phyloP scores from a whole-genome alignment of 805 yeast genomes.

The Ogataea salicorniae region DNA sequence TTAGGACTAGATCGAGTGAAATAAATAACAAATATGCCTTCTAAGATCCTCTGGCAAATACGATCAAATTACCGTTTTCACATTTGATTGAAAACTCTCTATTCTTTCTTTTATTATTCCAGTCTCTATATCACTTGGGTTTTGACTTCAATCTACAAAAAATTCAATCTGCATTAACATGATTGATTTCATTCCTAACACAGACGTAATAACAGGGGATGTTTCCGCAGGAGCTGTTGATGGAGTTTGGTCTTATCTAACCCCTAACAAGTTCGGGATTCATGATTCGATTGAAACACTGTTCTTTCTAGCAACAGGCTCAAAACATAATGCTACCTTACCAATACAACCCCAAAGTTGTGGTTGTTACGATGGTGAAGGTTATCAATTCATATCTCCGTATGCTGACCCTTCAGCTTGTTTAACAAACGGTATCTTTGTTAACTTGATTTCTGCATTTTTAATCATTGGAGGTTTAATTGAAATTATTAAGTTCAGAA shows the following conservation, averaged over 20 bases:
- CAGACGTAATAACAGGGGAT: constrained; percentile 6
- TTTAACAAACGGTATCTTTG: constrained; percentile 40
- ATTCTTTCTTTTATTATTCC: neutral
- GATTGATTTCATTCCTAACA: neutral
- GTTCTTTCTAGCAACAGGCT: neutral
- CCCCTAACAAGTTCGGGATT: constrained; percentile 1
- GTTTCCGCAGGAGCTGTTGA: constrained; percentile 5
- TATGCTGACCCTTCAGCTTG: constrained; percentile 49
- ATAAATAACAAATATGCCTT: too few relatives aligned
- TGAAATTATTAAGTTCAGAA: constrained; percentile 33
- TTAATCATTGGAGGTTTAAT: constrained; percentile 35
- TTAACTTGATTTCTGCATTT: constrained; percentile 31
- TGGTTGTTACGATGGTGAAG: constrained; percentile 38
- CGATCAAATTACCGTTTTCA: too few relatives aligned
- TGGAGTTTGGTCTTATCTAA: constrained; percentile 3
- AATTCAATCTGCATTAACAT: neutral
- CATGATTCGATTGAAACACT: constrained; percentile 4
- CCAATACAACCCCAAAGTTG: constrained; percentile 7
- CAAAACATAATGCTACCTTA: neutral
- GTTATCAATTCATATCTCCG: constrained; percentile 36
- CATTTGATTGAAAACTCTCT: neutral
- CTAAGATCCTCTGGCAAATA: too few relatives aligned
- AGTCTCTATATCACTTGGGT: too few relatives aligned
- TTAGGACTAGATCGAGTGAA: too few relatives aligned
- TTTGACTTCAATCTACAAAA: too few relatives aligned